A percentile compares a stretch with the other conserved stretches of the same genome.
Evolutionary conservation across 2,329 filamentous ascomycete genomes (phyloP).

Genomic region (Diaporthe caulivora): DNA sequence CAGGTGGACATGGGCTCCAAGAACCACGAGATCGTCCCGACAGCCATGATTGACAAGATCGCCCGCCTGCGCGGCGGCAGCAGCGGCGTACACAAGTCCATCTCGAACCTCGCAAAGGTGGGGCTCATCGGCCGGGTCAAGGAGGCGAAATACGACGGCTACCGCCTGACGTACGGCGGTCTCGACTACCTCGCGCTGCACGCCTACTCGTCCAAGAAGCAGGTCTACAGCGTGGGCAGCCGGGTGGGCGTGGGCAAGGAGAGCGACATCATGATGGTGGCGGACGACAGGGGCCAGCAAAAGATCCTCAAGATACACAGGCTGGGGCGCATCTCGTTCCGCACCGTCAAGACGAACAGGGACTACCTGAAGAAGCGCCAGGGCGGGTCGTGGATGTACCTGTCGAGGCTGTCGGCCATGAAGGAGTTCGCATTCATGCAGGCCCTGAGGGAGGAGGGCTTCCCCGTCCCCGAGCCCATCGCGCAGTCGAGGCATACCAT

Average conservation of each 20-base stretch:
- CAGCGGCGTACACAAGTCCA: conserved; percentile 85
- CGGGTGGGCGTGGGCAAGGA: conserved; percentile 98
- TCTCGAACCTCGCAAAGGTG: conserved; percentile 91
- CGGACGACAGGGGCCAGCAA: conserved; percentile 81
- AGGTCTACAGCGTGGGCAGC: conserved; percentile 91
- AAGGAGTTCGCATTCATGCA: conserved; percentile 97
- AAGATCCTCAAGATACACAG: conserved; percentile 95
- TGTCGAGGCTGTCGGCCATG: conserved; percentile 90
- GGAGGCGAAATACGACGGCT: conserved; percentile 97
- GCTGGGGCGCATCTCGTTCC: conserved; percentile 94
- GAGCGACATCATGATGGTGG: conserved; percentile 95
- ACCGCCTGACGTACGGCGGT: conserved; percentile 95
- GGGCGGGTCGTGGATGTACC: conserved; percentile 96
- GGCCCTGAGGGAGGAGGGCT: conserved; percentile 84
- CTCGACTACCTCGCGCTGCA: conserved; percentile 98
- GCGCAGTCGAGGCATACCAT: conserved; percentile 95
- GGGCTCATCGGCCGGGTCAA: conserved; percentile 93
- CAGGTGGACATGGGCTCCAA: conserved; percentile 94
- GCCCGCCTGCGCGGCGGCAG: conserved; percentile 83
- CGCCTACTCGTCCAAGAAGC: conserved; percentile 82
- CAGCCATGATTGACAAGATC: conserved; percentile 85
- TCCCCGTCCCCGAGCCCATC: conserved; percentile 89
- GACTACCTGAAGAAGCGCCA: conserved; percentile 85
- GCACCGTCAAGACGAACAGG: conserved; percentile 93
- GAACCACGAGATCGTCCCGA: conserved; percentile 97